phyloP scores from a whole-genome alignment of 306 rosid genomes.

The Ceratonia siliqua region DNA sequence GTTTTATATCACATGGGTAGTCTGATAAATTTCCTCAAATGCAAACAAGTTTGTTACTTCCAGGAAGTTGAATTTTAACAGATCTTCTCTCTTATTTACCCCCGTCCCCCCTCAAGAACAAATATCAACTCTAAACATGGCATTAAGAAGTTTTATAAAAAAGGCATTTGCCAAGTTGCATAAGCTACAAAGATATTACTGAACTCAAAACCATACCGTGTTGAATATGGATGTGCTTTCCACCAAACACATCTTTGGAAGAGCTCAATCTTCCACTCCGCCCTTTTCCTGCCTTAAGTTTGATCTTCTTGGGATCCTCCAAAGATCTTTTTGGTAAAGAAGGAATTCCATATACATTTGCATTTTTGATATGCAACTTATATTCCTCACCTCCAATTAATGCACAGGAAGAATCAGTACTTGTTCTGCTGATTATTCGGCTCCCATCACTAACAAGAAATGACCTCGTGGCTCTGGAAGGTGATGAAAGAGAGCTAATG shows the following conservation, averaged over 20 bases:
- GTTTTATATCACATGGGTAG: not conserved
- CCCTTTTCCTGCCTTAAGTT: conserved; percentile 41
- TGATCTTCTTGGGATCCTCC: conserved; percentile 41
- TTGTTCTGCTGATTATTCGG: conserved; percentile 52
- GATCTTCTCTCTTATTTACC: too few species aligned
- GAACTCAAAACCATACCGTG: conserved; percentile 37
- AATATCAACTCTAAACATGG: not conserved
- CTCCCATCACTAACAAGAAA: conserved; percentile 68
- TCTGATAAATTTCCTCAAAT: conserved; percentile 18
- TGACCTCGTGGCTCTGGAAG: conserved; percentile 45
- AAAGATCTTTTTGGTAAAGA: conserved; percentile 40
- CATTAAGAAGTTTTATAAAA: not conserved
- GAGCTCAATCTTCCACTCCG: conserved; percentile 43
- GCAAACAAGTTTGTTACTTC: conserved; percentile 16
- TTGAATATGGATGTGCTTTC: conserved; percentile 43
- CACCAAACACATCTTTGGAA: conserved; percentile 23
- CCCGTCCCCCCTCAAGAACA: too few species aligned
- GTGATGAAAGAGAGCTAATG: conserved; percentile 49
- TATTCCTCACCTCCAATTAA: conserved; percentile 41
- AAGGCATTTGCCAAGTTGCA: conserved; percentile 4
- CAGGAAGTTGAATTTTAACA: not conserved
- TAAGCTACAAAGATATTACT: not conserved
- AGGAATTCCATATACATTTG: conserved; percentile 48
- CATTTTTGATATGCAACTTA: conserved; percentile 42
- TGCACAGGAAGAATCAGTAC: conserved; percentile 28